These are phyloP conservation scores for Golubevia pallescens DNA, from an alignment of 1,284 basidiomycete species.

Conservation along the genomic window DNA sequence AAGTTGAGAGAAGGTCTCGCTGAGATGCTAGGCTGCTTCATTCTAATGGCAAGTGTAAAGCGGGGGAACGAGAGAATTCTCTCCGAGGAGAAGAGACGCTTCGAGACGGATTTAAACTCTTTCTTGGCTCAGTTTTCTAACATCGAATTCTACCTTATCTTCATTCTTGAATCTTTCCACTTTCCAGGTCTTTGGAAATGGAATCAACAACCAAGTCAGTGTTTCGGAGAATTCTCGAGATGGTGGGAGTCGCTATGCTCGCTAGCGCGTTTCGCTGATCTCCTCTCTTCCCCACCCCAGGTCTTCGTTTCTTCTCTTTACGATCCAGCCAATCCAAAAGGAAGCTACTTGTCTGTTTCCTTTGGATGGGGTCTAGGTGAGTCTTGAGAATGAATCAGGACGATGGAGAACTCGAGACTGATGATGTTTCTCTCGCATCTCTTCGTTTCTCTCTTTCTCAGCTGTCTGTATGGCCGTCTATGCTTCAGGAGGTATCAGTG, in stretches of 20 bases:
- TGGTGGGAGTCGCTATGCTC: background rate
- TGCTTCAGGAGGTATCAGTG: background rate
- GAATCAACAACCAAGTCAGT: slow-evolving; percentile 8
- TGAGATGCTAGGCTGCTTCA: slow-evolving; percentile 15
- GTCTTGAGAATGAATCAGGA: background rate
- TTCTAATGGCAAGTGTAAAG: slow-evolving; percentile 10
- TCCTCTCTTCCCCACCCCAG: background rate
- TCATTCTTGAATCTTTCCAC: background rate
- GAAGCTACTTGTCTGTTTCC: slow-evolving; percentile 17
- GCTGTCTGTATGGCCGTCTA: background rate
- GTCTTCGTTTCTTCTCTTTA: slow-evolving; percentile 19
- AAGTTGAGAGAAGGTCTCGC: slow-evolving; percentile 44
- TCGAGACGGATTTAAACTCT: background rate
- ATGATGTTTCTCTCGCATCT: background rate
- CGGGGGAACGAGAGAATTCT: background rate
- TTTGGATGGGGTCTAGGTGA: slow-evolving; percentile 15
- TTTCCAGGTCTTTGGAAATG: slow-evolving; percentile 11
- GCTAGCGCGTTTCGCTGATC: background rate
- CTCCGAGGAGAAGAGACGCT: background rate
- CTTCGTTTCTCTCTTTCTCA: background rate
- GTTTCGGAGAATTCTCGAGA: too few relatives aligned
- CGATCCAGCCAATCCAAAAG: slow-evolving; percentile 25
- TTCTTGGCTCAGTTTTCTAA: background rate
- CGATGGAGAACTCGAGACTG: background rate
- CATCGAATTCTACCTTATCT: background rate